phyloP scores from a whole-genome alignment of 805 yeast species.

The Saccharomycopsis sp. region DNA sequence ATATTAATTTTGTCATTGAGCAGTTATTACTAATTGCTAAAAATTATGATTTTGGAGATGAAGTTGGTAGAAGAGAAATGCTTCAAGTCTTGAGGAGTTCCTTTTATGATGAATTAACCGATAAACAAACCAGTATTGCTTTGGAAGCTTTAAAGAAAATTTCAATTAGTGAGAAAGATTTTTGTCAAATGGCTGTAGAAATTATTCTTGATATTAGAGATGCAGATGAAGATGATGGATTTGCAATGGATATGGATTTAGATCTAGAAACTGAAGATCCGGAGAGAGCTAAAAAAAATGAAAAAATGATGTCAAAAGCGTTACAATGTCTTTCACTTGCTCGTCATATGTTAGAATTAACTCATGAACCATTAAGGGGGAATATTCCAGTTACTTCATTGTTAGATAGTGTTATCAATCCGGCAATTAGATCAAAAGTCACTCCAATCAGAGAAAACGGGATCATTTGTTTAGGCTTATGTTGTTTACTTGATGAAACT shows the following conservation, averaged over 20 bases:
- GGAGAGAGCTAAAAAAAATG: constrained; percentile 19
- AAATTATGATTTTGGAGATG: constrained; percentile 80
- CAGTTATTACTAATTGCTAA: constrained; percentile 61
- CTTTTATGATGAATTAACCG: constrained; percentile 46
- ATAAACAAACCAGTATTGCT: constrained; percentile 41
- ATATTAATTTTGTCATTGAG: constrained; percentile 58
- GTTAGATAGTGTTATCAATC: constrained; percentile 66
- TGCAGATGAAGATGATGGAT: constrained; percentile 28
- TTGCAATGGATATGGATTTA: constrained; percentile 22
- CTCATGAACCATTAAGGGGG: constrained; percentile 51
- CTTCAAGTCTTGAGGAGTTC: constrained; percentile 49
- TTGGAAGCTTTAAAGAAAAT: constrained; percentile 57
- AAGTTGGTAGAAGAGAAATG: constrained; percentile 77
- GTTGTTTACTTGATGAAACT: constrained; percentile 58
- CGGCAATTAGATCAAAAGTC: constrained; percentile 58
- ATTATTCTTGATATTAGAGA: constrained; percentile 79
- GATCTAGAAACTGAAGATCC: constrained; percentile 20
- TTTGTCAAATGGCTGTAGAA: constrained; percentile 76
- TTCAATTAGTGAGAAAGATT: constrained; percentile 75
- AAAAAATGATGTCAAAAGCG: constrained; percentile 20
- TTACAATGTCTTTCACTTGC: constrained; percentile 60
- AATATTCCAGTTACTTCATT: constrained; percentile 59
- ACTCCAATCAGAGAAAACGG: constrained; percentile 53
- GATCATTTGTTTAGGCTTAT: constrained; percentile 65
- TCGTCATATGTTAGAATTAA: constrained; percentile 56